These are phyloP conservation scores for Penicillium subrubescens DNA, from an alignment of 495 filamentous ascomycete genomes.

Conservation along the genomic window DNA sequence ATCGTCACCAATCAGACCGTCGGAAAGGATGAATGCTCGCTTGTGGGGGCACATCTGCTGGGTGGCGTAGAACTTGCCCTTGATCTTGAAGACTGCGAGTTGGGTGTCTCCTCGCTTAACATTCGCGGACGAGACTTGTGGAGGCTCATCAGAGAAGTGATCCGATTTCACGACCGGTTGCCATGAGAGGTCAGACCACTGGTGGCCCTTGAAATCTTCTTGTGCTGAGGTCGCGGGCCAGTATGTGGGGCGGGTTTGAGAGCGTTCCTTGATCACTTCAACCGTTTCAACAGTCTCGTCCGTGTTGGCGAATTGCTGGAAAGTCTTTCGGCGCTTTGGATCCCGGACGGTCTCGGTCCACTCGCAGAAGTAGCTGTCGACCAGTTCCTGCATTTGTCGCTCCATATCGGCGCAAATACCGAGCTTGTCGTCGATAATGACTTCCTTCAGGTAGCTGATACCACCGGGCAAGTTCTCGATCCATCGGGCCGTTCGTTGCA, in stretches of 20 bases:
- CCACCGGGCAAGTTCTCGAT: slow-evolving; percentile 86
- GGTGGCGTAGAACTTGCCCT: slow-evolving; percentile 81
- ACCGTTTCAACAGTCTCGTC: slow-evolving; percentile 67
- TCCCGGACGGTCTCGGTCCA: slow-evolving; percentile 85
- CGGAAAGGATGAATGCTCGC: slow-evolving; percentile 85
- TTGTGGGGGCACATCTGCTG: slow-evolving; percentile 99
- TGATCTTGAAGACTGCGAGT: slow-evolving; percentile 86
- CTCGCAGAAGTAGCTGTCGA: slow-evolving; percentile 91
- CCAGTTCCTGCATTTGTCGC: slow-evolving; percentile 84
- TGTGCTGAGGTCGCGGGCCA: slow-evolving; percentile 74
- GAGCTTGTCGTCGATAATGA: slow-evolving; percentile 86
- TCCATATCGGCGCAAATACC: slow-evolving; percentile 88
- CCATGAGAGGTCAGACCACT: slow-evolving; percentile 79
- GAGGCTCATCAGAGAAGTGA: slow-evolving; percentile 69
- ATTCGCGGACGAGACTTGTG: slow-evolving; percentile 67
- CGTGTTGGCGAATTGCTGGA: slow-evolving; percentile 90
- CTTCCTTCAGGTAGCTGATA: slow-evolving; percentile 79
- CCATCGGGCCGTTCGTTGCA: slow-evolving; percentile 93
- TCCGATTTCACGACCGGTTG: slow-evolving; percentile 77
- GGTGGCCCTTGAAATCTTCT: slow-evolving; percentile 72
- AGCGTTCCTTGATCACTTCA: slow-evolving; percentile 74
- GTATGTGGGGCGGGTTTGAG: slow-evolving; percentile 75
- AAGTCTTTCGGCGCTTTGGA: slow-evolving; percentile 68
- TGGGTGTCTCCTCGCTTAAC: slow-evolving; percentile 92
- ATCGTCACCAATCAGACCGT: slow-evolving; percentile 85